phyloP scores from a whole-genome alignment of 352 stramenopile species.

The Globisporangium echinulatum region DNA sequence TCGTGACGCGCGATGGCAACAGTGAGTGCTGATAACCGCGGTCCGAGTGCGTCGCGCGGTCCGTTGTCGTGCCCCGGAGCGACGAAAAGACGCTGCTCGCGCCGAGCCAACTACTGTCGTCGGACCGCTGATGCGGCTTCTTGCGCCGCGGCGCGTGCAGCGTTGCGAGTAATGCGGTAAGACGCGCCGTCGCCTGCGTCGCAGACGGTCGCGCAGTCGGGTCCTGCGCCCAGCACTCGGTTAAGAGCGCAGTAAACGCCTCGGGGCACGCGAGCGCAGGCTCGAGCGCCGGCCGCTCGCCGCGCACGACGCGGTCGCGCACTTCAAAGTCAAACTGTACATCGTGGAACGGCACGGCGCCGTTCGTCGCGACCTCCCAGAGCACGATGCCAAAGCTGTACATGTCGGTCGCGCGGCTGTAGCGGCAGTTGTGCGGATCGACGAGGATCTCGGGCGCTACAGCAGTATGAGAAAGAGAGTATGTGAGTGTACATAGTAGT shows the following conservation, averaged over 20 bases:
- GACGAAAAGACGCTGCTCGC: conserved; percentile 62
- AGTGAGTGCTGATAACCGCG: conserved; percentile 35
- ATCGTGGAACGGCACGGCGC: conserved; percentile 50
- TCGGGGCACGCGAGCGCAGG: conserved; percentile 26
- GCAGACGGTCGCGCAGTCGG: conserved; percentile 41
- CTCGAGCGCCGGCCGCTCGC: conserved; percentile 42
- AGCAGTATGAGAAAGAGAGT: conserved; percentile 4
- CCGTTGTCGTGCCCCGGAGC: conserved; percentile 20
- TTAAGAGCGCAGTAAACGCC: conserved; percentile 55
- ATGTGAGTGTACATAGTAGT: neutral
- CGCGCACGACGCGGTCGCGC: conserved; percentile 44
- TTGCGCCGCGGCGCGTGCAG: conserved; percentile 16
- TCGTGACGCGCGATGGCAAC: conserved; percentile 46
- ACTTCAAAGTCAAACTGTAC: conserved; percentile 68
- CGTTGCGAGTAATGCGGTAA: conserved; percentile 47
- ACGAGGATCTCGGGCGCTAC: conserved; percentile 54
- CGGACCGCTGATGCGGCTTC: conserved; percentile 25
- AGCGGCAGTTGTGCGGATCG: conserved; percentile 57
- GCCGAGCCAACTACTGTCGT: conserved; percentile 22
- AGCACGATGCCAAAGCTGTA: conserved; percentile 71
- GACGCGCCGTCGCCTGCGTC: conserved; percentile 36
- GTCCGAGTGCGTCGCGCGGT: conserved; percentile 8
- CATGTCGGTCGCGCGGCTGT: conserved; percentile 67
- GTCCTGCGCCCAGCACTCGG: conserved; percentile 56
- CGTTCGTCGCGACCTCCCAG: conserved; percentile 70